phyloP scores from a whole-genome alignment of 805 yeast species.

The Candida rishiriensis region DNA sequence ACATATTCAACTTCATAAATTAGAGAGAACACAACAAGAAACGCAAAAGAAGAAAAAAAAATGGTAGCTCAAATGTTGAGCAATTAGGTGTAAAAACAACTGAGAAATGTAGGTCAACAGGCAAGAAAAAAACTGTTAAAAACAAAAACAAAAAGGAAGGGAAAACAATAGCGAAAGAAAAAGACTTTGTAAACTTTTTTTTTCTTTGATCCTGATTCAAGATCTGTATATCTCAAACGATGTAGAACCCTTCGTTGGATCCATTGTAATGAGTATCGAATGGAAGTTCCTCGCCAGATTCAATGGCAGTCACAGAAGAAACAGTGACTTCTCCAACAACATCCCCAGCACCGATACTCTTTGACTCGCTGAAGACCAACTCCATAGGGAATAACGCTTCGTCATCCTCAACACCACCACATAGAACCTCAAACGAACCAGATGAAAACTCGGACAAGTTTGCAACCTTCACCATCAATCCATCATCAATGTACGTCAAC shows the following conservation, averaged over 20 bases:
- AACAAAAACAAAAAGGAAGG: not conserved
- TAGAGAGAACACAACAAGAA: no score
- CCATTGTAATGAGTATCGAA: slow-evolving; percentile 61
- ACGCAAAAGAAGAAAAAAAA: no score
- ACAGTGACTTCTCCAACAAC: slow-evolving; percentile 61
- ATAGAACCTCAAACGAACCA: slow-evolving; percentile 77
- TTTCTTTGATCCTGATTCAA: not conserved
- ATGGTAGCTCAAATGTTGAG: no score
- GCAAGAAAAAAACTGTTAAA: not conserved
- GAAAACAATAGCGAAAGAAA: not conserved
- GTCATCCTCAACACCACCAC: slow-evolving; percentile 65
- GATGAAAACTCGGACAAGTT: slow-evolving; percentile 43
- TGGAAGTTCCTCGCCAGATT: slow-evolving; percentile 47
- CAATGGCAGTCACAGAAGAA: slow-evolving; percentile 54
- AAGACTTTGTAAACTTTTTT: not conserved
- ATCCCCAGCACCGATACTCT: slow-evolving; percentile 18
- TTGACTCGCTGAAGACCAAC: slow-evolving; percentile 50
- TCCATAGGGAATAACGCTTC: slow-evolving; percentile 87
- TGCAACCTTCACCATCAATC: slow-evolving; percentile 62
- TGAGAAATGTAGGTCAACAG: not conserved
- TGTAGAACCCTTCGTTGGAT: slow-evolving; percentile 53
- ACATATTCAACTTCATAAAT: no score
- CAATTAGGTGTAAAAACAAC: not conserved
- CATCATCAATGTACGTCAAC: slow-evolving; percentile 60
- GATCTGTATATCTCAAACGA: slow-evolving; percentile 31